Percentiles rank a stretch among this genome's conserved stretches.
Conservation (phyloP, 2,329 filamentous ascomycete species). For the Dothiorella sarmentorum region DNA sequence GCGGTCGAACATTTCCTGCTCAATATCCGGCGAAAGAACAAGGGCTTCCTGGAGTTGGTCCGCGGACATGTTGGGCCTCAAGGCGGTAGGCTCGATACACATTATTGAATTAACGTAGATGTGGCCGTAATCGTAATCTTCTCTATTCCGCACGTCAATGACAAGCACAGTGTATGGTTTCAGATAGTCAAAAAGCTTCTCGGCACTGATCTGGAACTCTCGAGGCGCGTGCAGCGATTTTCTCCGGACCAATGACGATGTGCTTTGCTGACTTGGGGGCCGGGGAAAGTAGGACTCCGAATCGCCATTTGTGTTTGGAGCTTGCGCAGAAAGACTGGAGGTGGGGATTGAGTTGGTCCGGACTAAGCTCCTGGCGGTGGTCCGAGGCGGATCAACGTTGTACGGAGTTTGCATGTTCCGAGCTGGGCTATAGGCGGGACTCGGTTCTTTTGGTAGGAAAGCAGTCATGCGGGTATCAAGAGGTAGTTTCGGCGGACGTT, state of each 20-base stretch:
- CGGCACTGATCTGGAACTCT: slow-evolving; percentile 62
- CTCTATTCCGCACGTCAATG: slow-evolving; percentile 78
- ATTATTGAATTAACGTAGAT: slow-evolving; percentile 80
- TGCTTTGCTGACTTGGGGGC: neutral
- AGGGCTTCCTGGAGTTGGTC: slow-evolving; percentile 65
- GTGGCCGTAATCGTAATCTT: slow-evolving; percentile 83
- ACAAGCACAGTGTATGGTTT: slow-evolving; percentile 66
- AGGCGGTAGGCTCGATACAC: slow-evolving; percentile 80
- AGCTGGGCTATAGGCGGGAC: slow-evolving; percentile 75
- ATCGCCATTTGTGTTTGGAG: slow-evolving; percentile 35
- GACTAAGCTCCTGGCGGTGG: slow-evolving; percentile 61
- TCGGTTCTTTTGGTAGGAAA: slow-evolving; percentile 65
- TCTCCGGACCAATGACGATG: slow-evolving; percentile 26
- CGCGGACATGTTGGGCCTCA: slow-evolving; percentile 65
- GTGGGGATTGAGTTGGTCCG: slow-evolving; percentile 54
- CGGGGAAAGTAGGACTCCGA: slow-evolving; percentile 43
- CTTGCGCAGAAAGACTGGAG: slow-evolving; percentile 36
- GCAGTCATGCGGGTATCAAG: slow-evolving; percentile 52
- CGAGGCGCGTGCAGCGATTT: slow-evolving; percentile 51
- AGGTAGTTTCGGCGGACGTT: slow-evolving; percentile 45
- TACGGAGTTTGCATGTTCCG: slow-evolving; percentile 66
- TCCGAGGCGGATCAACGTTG: slow-evolving; percentile 62
- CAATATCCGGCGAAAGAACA: slow-evolving; percentile 67
- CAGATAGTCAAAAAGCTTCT: slow-evolving; percentile 70
- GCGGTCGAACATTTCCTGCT: slow-evolving; percentile 70